A percentile compares a stretch with the other conserved stretches of the same genome.
These are phyloP conservation scores for Teratosphaeria viscida DNA, from an alignment of 2,329 filamentous ascomycete species.

Conservation along the genomic window DNA sequence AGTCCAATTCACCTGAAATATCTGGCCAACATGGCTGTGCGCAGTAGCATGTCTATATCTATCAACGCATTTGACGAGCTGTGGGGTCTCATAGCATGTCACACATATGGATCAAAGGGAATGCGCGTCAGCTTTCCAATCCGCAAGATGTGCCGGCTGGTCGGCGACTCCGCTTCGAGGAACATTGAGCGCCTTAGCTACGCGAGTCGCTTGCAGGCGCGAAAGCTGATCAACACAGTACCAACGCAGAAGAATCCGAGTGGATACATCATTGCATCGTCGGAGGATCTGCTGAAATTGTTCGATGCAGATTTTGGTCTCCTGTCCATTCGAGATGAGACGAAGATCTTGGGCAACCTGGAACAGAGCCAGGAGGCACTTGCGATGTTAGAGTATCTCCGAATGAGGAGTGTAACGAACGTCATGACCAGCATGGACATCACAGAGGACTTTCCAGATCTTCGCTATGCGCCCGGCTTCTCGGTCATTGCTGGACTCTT, in stretches of 20 bases:
- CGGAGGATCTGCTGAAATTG: conserved; percentile 70
- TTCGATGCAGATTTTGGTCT: conserved; percentile 84
- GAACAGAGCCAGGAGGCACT: conserved; percentile 73
- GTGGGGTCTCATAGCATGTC: conserved; percentile 82
- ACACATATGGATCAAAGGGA: conserved; percentile 64
- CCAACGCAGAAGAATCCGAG: conserved; percentile 73
- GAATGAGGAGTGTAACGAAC: conserved; percentile 62
- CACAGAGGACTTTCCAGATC: conserved; percentile 64
- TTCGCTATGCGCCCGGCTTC: conserved; percentile 71
- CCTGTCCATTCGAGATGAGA: conserved; percentile 76
- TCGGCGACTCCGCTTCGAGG: conserved; percentile 74
- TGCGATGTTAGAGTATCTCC: conserved; percentile 74
- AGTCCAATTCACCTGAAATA: conserved; percentile 86
- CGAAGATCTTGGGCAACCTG: conserved; percentile 68
- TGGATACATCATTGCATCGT: conserved; percentile 82
- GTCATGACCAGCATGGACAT: conserved; percentile 73
- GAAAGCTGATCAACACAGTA: conserved; percentile 78
- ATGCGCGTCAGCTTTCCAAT: conserved; percentile 92
- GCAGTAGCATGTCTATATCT: conserved; percentile 91
- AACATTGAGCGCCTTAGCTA: conserved; percentile 86
- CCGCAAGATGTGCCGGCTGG: conserved; percentile 79
- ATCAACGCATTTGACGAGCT: conserved; percentile 77
- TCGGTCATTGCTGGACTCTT: conserved; percentile 66
- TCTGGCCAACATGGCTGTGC: conserved; percentile 75
- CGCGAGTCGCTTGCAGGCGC: conserved; percentile 69